Conservation (phyloP, 768 basidiomycete genomes). For the Russula sp. region DNA sequence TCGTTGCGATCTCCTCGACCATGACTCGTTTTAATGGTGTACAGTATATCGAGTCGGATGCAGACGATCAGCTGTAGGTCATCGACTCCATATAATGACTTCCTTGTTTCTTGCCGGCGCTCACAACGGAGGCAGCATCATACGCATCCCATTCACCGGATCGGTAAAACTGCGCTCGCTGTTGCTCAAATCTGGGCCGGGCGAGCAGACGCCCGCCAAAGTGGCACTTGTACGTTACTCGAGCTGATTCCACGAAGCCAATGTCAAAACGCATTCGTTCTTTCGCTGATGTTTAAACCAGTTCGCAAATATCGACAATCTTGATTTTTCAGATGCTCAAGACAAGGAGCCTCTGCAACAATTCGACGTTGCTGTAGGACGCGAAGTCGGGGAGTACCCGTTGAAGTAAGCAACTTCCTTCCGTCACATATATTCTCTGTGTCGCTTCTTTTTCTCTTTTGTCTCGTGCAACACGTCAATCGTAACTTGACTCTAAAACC, state of each 20-base stretch:
- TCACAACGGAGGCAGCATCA: constrained; percentile 45
- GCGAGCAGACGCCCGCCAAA: constrained; percentile 67
- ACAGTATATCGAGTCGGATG: constrained; percentile 83
- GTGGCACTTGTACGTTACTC: constrained; percentile 53
- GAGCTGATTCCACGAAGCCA: no score
- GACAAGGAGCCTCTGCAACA: constrained; percentile 65
- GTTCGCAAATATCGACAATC: constrained; percentile 70
- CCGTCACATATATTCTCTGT: neutral
- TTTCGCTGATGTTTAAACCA: constrained; percentile 28
- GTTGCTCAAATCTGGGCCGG: constrained; percentile 79
- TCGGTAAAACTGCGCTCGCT: constrained; percentile 80
- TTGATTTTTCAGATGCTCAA: constrained; percentile 75
- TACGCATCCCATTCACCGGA: constrained; percentile 83
- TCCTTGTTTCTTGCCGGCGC: neutral
- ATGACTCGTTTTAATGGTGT: constrained; percentile 5
- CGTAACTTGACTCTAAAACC: neutral
- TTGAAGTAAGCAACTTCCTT: constrained; percentile 51
- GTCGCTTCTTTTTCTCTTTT: neutral
- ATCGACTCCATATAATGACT: neutral
- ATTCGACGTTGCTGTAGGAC: constrained; percentile 59
- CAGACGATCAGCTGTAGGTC: constrained; percentile 80
- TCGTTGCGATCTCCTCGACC: neutral
- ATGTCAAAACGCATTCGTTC: neutral
- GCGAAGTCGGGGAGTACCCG: constrained; percentile 80
- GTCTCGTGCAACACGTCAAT: neutral